Evolutionary conservation across 306 rosid species (phyloP).

Genomic region (Rosa rugosa): DNA sequence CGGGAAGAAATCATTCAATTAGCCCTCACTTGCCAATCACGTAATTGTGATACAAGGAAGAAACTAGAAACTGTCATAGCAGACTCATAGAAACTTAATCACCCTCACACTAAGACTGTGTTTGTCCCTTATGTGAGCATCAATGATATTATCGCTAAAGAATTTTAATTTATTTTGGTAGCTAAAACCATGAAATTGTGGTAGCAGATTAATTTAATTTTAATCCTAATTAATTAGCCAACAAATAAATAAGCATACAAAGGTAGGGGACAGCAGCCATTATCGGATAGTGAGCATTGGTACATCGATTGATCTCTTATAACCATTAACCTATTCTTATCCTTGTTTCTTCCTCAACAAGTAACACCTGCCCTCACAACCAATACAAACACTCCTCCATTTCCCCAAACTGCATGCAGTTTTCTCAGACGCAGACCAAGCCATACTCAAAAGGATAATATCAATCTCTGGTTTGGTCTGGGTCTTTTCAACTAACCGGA

Average conservation of each 20-base stretch:
- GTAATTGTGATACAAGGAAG: too few species aligned
- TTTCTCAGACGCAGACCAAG: slow-evolving; percentile 3
- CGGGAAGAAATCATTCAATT: too few species aligned
- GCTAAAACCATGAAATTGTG: not conserved
- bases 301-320: not conserved
- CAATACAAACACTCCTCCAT: not conserved
- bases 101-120: too few species aligned
- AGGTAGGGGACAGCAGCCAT: slow-evolving; percentile 20
- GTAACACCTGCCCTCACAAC: not conserved
- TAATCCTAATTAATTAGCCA: not conserved
- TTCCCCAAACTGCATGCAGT: not conserved
- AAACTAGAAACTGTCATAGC: too few species aligned
- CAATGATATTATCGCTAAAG: too few species aligned
- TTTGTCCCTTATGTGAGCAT: too few species aligned
- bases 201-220: not conserved
- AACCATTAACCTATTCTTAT: slow-evolving; percentile 1
- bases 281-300: slow-evolving; percentile 15
- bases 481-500: not conserved
- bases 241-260: not conserved
- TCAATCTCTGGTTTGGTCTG: slow-evolving; percentile 21
- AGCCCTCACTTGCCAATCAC: too few species aligned
- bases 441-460: not conserved
- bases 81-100: too few species aligned
- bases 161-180: not conserved
- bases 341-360: not conserved